A percentile compares a stretch with the other conserved stretches of the same genome.
These are phyloP conservation scores for Phytophthora pseudosyringae DNA, from an alignment of 352 stramenopile genomes.

Conservation along the genomic window DNA sequence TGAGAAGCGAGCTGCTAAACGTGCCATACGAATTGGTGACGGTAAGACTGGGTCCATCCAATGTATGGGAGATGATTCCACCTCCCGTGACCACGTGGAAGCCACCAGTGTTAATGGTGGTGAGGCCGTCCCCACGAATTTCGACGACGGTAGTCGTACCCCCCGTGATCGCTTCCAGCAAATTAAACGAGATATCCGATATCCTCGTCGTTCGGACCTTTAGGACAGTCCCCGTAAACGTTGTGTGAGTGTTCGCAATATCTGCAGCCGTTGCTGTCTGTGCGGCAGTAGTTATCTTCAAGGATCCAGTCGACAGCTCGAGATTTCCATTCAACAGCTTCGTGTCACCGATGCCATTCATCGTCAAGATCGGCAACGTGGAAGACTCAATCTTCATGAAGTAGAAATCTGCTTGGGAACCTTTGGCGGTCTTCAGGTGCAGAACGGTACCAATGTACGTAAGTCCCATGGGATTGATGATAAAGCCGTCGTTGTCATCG, in stretches of 20 bases:
- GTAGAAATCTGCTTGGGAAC: constrained; percentile 63
- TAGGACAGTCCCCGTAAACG: constrained; percentile 44
- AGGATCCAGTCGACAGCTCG: constrained; percentile 55
- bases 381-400: constrained; percentile 65
- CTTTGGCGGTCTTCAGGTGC: constrained; percentile 68
- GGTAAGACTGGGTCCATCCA: constrained; percentile 25
- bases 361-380: constrained; percentile 52
- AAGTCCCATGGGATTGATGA: constrained; percentile 65
- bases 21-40: constrained; percentile 34
- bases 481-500: constrained; percentile 72
- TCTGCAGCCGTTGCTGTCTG: constrained; percentile 30
- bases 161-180: constrained; percentile 46
- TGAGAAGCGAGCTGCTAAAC: constrained; percentile 41
- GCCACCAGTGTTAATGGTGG: constrained; percentile 51
- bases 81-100: constrained; percentile 45
- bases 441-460: constrained; percentile 67
- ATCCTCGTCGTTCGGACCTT: constrained; percentile 37
- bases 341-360: constrained; percentile 61
- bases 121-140: constrained; percentile 55
- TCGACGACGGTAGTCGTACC: constrained; percentile 41
- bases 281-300: constrained; percentile 46
- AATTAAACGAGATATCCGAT: constrained; percentile 41
- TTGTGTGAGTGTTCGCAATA: constrained; percentile 42
- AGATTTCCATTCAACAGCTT: constrained; percentile 57
- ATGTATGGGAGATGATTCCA: constrained; percentile 45